Base-by-base conservation (phyloP, 1,284 basidiomycete genomes). In the Pisolithus thermaeus region DNA sequence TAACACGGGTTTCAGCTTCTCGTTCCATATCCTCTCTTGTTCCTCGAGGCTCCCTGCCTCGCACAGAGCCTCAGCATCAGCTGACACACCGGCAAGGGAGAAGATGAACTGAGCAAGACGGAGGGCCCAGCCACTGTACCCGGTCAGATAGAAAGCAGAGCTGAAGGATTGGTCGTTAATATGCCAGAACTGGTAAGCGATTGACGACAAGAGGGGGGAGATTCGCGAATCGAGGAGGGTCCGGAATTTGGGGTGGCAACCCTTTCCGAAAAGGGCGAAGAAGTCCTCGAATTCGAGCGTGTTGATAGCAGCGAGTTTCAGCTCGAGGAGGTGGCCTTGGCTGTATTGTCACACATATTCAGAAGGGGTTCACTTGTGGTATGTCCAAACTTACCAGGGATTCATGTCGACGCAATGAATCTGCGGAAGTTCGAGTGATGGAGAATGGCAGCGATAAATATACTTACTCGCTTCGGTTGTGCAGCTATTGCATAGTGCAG, bases 371-470 rank as follows among this genome's bases (percentile, higher is more conserved):
- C 39, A 28, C 27, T 16, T n/a, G 7, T 11, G n/a, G 6, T 16
- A 14, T 35, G 44, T 28, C 42, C 22, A 22, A 28, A 54, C 61
- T 27, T 61, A 78, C 73, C 75, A 79, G 18, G 79, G 78, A 60
- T 78, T 83, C 80, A 85, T 81, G 64, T 88, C 87, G 43, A 90
- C 87, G 46, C 85, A 87, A 58, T 90, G 87, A 39, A 90, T 84
- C 70, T 78, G 20, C 41, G n/a, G 23, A n/a, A 12, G 18, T 56
- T 8, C 53, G 49, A 11, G 2, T 22, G 18, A 41, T 8, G 7
- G 30, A 2, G 6, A n/a, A 20, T 14, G 32, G 7, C 2, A 30
- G 11, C 0, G 46, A 38, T 28, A 50, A 25, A 18, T 11, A 9
- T 18, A 59, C 70, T 49, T 54, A 77, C 76, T 48, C 75, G 68